These are phyloP conservation scores for Mortierella antarctica DNA, from an alignment of 192 early-diverging fungal species.

Conservation along the genomic window DNA sequence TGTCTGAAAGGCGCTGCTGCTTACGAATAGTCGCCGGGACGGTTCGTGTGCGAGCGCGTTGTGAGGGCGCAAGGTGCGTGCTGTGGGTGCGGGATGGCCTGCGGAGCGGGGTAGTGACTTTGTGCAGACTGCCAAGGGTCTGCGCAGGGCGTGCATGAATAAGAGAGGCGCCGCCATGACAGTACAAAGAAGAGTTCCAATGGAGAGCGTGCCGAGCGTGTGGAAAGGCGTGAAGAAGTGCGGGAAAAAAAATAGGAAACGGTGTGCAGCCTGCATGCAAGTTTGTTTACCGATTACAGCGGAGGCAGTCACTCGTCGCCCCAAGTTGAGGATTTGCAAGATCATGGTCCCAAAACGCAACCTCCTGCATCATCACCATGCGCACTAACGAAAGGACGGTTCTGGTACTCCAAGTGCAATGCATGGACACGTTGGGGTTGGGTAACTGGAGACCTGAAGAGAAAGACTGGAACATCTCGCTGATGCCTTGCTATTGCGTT, in stretches of 20 bases:
- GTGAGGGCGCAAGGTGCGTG: too few relatives aligned
- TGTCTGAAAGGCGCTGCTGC: too few relatives aligned
- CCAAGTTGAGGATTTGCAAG: not conserved
- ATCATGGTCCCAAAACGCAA: not conserved
- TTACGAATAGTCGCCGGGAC: too few relatives aligned
- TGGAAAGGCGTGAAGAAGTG: not conserved
- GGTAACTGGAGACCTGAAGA: not conserved
- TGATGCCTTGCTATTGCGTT: not conserved
- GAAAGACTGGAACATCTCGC: not conserved
- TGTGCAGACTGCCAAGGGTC: too few relatives aligned
- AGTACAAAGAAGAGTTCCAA: too few relatives aligned
- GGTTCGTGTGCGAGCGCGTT: too few relatives aligned
- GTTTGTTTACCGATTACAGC: not conserved
- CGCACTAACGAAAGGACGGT: conserved; percentile 34
- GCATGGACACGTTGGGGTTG: not conserved
- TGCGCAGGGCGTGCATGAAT: too few relatives aligned
- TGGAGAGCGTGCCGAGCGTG: too few relatives aligned
- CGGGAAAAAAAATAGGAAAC: not conserved
- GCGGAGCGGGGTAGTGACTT: too few relatives aligned
- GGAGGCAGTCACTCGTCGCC: not conserved
- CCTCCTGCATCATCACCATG: conserved; percentile 16
- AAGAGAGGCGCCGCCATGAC: too few relatives aligned
- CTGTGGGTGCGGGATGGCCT: too few relatives aligned
- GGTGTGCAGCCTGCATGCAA: not conserved
- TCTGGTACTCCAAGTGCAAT: conserved; percentile 13